Base-by-base conservation (phyloP, 2,329 filamentous ascomycete species). In the Colletotrichum navitas region DNA sequence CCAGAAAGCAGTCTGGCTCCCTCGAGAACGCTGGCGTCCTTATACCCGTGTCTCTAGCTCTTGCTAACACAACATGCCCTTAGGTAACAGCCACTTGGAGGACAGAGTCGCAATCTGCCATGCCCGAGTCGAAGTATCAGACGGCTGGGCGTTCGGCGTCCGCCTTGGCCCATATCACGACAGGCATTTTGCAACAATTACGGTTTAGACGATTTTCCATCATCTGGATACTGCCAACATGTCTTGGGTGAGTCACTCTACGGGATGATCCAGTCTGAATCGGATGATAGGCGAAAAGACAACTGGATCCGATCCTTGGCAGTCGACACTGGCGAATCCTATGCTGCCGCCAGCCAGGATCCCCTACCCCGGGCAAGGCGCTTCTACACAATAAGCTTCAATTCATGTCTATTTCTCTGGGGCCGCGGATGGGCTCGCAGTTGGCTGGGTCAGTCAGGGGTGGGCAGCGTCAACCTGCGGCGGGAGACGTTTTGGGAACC, bases 181-280 rank as follows among this genome's bases (percentile, higher is more conserved):
- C 39, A 65, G n/a, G n/a, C 63, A 39, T 43, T 59, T 41, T 66
- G 63, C 56, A 61, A 71, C 68, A 45, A 10, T 45, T 11, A 39
- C 58, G 66, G 68, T 67, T 67, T 61, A 58, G 68, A 62, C 61
- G 63, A 47, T 63, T 62, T 62, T 41, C 41, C 49, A 47, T 62
- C 56, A 12, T 51, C 60, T 36, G 45, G 32, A 62, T 5, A 62
- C n/a, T 32, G 55, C 47, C 60, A 36, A 55, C n/a, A 0, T 5
- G 34, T 36, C 39, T 36, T 66, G 64, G 56, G 34, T 21, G 32
- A 43, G 47, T 52, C 24, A 24, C 36, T 36, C 52, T n/a, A 32
- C 47, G 39, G 36, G 36, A 24, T 58, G 55, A 26, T 52, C 45
- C 55, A 36, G 56, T 39, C 41, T 29, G 10, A 18, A 49, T 56